phyloP scores from a whole-genome alignment of 306 rosid species.

The Nissolia schottii region DNA sequence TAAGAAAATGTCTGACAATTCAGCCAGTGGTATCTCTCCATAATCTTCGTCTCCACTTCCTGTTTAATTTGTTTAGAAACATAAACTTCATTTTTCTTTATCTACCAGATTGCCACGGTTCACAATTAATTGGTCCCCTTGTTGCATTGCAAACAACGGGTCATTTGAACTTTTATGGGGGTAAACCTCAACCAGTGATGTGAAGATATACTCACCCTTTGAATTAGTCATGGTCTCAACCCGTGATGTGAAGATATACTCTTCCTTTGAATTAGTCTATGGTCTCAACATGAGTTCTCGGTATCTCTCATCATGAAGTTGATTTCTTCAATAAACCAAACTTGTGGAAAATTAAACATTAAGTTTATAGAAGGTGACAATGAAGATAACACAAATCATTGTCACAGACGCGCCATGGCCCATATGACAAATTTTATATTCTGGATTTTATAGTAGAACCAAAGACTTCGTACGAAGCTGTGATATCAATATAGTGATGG shows the following conservation, averaged over 20 bases:
- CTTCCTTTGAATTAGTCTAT: background rate
- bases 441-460: background rate
- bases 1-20: background rate
- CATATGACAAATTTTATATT: background rate
- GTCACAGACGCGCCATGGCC: background rate
- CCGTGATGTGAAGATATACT: background rate
- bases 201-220: background rate
- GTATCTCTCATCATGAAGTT: background rate
- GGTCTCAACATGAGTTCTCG: background rate
- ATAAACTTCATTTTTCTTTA: background rate
- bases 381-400: background rate
- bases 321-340: background rate
- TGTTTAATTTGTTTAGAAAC: background rate
- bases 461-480: background rate
- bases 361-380: background rate
- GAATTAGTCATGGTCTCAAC: background rate
- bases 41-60: background rate
- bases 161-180: background rate
- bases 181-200: background rate
- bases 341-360: background rate
- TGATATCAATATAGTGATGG: no score
- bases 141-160: background rate
- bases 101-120: background rate
- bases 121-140: background rate
- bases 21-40: background rate